Base-by-base conservation (phyloP, 1,284 basidiomycete genomes). In the Ustilago tritici region DNA sequence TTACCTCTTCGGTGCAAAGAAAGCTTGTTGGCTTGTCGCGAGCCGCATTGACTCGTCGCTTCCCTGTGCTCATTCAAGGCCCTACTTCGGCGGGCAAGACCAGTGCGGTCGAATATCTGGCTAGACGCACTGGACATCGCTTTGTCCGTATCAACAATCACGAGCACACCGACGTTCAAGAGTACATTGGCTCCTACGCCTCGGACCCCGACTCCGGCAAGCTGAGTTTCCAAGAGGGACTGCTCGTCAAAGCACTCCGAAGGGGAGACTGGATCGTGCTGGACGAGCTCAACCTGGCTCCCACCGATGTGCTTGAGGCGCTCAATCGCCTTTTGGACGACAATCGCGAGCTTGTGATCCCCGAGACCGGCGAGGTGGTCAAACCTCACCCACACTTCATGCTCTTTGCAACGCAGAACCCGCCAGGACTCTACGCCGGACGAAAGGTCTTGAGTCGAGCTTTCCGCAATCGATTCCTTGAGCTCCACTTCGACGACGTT, bases 101-200 rank as follows among this genome's bases (percentile, higher is more conserved):
- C 1, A 96, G 94, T 84, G 93, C 97, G 0, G 92, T 99, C 65
- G 95, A 98, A 87, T 98, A 97, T 86, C 91, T 99, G 28, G 96
- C 97, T 2, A 91, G 91, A 69, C 90, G 93, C 67, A 98, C 96
- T 0, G 96, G 97, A 0, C 97, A 99, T 88, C 91, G 91, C 35
- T 99, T 99, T 85, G 92, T 99, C 34, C 93, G 97, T 41, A 98
- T 99, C 90, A 99, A 99, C 88, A 99, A 99, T 83, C 97, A 99
- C 88, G 97, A 99, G 82, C 97, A 99, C 85, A 99, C 97, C 5
- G 97, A 99, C 86, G 95, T 88, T 61, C 97, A 99, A 84, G 97
- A 99, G 85, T 99, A 99, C 84, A 90, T 99, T 58, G 97, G 97
- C 7, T 95, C 95, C 0, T 99, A 99, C 83, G 91, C 96, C 15